Base-by-base conservation (phyloP, 805 yeast species). In the Candida awuae region DNA sequence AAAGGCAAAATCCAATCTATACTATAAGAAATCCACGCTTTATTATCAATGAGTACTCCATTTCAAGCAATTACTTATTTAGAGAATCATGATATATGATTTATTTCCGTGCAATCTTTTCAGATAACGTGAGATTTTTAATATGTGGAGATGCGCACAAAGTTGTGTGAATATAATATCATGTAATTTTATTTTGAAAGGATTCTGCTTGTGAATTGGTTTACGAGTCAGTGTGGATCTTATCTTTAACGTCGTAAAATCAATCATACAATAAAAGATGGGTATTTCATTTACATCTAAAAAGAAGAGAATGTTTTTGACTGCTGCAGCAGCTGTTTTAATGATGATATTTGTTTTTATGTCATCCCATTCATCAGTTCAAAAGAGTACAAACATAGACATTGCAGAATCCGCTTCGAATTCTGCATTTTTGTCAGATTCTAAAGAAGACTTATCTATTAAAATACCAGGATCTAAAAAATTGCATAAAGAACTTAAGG, bases 321-420 rank as follows among this genome's bases (percentile, higher is more conserved):
- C 69, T 16, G 65, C 73, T 14, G 66, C 71, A 4, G 49, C 65
- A 28, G 52, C 63, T 6, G 47, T 70, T 16, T 51, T 66, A 3
- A 40, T 66, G 6, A 47, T 70, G 8, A 55, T 69, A 35, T 46
- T 67, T 19, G 34, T 39, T 3, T 23, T 34, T 13, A 28, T 34
- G 3, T 23, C 38, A 13, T 30, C 42, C 12, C n/a, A 13, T 2
- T 22, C n/a, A 29, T 16, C 32, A 15, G 17, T 16, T 20, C 16
- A 26, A 15, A 1, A 16, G 9, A n/a, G 25, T n/a, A 10, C 30
- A 2, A 25, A 26, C 15, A 33, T 32, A 19, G 37, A 17, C n/a
- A 29, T 26, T 23, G 29, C 29, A 19, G 31, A 27, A 19, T 4
- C 5, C 6, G 17, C 6, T 13, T 25, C n/a, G 1, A 32, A 37